These are phyloP conservation scores for Malus hybrid DNA, from an alignment of 331 rosid genomes.

Conservation along the genomic window DNA sequence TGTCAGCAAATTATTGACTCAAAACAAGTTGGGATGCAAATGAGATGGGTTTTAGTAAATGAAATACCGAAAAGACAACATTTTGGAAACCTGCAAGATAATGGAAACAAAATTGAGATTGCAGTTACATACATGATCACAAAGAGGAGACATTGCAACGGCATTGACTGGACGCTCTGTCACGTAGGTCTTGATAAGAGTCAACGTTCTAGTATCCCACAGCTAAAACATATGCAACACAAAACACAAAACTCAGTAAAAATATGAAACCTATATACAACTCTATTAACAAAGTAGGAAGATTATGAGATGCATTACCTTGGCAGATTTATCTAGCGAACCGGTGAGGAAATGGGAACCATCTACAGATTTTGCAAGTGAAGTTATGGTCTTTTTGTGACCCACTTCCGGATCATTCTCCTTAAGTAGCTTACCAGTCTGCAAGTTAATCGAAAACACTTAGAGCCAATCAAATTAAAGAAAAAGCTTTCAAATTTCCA, in stretches of 20 bases:
- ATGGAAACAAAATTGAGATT: neutral
- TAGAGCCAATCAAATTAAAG: neutral
- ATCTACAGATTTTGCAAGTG: constrained; percentile 62
- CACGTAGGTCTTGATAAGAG: constrained; percentile 78
- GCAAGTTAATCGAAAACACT: constrained; percentile 1
- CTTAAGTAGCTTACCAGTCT: constrained; percentile 75
- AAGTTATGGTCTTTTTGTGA: constrained; percentile 65
- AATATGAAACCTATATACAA: neutral
- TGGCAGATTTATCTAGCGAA: constrained; percentile 84
- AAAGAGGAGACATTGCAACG: constrained; percentile 87
- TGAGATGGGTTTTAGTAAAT: neutral
- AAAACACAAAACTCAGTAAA: neutral
- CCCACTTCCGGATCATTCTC: constrained; percentile 76
- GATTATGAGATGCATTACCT: constrained; percentile 21
- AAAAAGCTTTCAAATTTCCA: neutral
- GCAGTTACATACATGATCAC: constrained; percentile 65
- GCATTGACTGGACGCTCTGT: constrained; percentile 95
- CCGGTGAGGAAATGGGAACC: constrained; percentile 84
- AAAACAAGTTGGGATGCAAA: neutral
- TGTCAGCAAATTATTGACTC: neutral
- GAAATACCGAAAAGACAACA: neutral
- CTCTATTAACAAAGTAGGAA: neutral
- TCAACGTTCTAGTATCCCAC: constrained; percentile 78
- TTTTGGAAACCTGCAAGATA: neutral
- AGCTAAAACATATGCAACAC: constrained; percentile 33